These are phyloP conservation scores for Penicillium canescens DNA, from an alignment of 495 filamentous ascomycete genomes.

Conservation along the genomic window DNA sequence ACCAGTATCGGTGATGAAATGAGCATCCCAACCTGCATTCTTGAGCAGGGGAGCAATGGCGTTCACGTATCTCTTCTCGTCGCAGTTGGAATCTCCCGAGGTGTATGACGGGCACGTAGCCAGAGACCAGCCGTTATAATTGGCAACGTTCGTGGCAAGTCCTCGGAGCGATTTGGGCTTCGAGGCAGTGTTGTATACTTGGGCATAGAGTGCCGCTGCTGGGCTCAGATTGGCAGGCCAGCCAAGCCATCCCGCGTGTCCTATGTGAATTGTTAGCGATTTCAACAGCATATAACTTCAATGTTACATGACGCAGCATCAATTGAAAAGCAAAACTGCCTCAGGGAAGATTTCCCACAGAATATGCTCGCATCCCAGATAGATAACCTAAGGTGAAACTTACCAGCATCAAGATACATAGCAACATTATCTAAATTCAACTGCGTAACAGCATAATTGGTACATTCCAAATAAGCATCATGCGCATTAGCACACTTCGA, in stretches of 20 bases:
- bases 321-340: neutral
- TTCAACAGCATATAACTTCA: neutral
- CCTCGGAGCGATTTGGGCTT: conserved; percentile 68
- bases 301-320: neutral
- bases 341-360: neutral
- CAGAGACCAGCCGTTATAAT: conserved; percentile 67
- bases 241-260: conserved; percentile 71
- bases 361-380: too few species aligned
- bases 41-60: conserved; percentile 63
- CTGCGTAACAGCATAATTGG: conserved; percentile 68
- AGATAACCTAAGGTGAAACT: neutral
- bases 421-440: conserved; percentile 76
- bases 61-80: conserved; percentile 74
- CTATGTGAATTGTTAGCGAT: conserved; percentile 11
- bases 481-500: conserved; percentile 64
- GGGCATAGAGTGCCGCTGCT: conserved; percentile 66
- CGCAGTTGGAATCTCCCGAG: conserved; percentile 47
- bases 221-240: conserved; percentile 77
- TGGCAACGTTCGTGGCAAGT: conserved; percentile 76
- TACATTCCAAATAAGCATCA: conserved; percentile 64
- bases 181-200: conserved; percentile 65
- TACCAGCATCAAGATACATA: conserved; percentile 81
- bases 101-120: conserved; percentile 46
- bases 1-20: conserved; percentile 71
- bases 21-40: conserved; percentile 63